Conservation (phyloP, 805 yeast species). For the Schizosaccharomyces japonicus region DNA sequence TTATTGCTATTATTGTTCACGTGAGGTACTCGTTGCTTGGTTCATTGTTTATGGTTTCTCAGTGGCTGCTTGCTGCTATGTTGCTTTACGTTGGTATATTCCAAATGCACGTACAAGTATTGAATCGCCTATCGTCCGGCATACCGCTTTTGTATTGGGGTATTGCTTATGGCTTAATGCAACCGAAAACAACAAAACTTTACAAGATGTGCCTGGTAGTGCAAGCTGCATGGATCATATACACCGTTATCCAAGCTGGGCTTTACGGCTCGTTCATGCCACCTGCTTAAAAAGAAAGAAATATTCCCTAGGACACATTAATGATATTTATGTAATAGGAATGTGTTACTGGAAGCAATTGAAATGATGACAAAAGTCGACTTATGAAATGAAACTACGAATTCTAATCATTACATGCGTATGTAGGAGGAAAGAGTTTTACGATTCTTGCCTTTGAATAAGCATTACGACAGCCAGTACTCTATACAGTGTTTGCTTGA, state of each 20-base stretch:
- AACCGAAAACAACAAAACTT: slow-evolving; percentile 7
- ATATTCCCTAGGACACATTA: too few species aligned
- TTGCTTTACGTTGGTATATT: slow-evolving; percentile 29
- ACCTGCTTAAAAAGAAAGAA: slow-evolving; percentile 79
- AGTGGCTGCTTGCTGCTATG: slow-evolving; percentile 29
- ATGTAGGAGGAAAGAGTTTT: too few species aligned
- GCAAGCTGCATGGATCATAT: slow-evolving; percentile 22
- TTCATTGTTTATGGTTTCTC: not conserved
- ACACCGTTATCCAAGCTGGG: slow-evolving; percentile 47
- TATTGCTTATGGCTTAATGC: slow-evolving; percentile 21
- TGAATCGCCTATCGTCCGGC: slow-evolving; percentile 57
- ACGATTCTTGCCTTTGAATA: too few species aligned
- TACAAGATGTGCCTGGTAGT: slow-evolving; percentile 13
- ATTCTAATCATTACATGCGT: too few species aligned
- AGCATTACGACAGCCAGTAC: too few species aligned
- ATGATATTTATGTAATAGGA: too few species aligned
- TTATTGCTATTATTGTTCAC: not conserved
- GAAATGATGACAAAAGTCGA: too few species aligned
- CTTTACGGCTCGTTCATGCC: slow-evolving; percentile 69
- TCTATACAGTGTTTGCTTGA: too few species aligned
- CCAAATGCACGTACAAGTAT: slow-evolving; percentile 65
- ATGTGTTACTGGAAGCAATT: too few species aligned
- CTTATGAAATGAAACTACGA: too few species aligned
- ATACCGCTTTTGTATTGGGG: slow-evolving; percentile 60
- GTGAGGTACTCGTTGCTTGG: not conserved